Base-by-base conservation (phyloP, 495 filamentous ascomycete genomes). In the Trichoderma gamsii region DNA sequence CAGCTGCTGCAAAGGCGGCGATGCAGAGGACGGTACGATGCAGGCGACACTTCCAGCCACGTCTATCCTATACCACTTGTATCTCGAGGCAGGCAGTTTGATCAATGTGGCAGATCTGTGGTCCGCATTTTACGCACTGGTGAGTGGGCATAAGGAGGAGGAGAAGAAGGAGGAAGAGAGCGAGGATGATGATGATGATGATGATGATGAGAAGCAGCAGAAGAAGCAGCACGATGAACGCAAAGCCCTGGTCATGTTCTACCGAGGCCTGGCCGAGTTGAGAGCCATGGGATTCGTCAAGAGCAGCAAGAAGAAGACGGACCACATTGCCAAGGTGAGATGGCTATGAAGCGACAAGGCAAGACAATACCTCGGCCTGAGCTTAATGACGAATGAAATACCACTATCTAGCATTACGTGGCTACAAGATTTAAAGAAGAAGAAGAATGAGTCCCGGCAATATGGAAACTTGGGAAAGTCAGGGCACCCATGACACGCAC, bases 81-180 rank as follows among this genome's bases (percentile, higher is more conserved):
- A 96, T 76, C 84, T 93, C 21, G 94, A 98, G 78, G 90, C 93
- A 0, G 94, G 94, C 5, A 84, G 88, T 7, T 77, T 97, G 63
- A 88, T 99, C 72, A 99, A 99, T 74, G 87, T 91, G 7, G 87
- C 87, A 56, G 95, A 99, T 77, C 76, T 99, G 27, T 97, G 92
- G 92, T 86, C 89, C 27, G 92, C 95, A 1, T 98, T 96, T 75
- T 84, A 87, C 69, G 87, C 86, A 6, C 86, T 96, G 11, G 81
- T 93, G 56, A 87, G 88, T 41, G 86, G 85, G 11, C 89, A 89
- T 6, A 80, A 85, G 79, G 84, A 8, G 56, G 56, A 32, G 4
- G 56, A 32, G 3, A 25, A 61, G 3, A 25, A 32, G 27, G 13
- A 13, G 4, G 56, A 61, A 25, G 11, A 61, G 78, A 81, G 23